Conservation (phyloP, 1,284 basidiomycete species). For the Cerioporus squamosus region DNA sequence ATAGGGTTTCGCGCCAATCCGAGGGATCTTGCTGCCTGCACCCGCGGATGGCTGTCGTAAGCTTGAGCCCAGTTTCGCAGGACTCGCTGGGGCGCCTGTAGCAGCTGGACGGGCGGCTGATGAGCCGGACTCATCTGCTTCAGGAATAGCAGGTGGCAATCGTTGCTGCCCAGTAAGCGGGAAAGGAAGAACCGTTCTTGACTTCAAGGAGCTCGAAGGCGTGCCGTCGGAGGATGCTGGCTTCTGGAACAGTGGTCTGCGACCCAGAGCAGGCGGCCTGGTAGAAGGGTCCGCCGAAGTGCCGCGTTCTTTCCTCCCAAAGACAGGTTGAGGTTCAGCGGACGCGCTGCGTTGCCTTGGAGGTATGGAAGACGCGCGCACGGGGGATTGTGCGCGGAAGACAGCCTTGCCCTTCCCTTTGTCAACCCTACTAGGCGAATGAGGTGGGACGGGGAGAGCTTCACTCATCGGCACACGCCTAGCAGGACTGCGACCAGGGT, state of each 20-base stretch:
- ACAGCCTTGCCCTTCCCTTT: slow-evolving; percentile 23
- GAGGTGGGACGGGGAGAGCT: slow-evolving; percentile 19
- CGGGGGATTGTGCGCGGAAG: slow-evolving; percentile 17
- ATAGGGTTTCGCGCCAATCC: slow-evolving; percentile 71
- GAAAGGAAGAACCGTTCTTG: slow-evolving; percentile 23
- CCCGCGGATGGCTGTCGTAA: slow-evolving; percentile 55
- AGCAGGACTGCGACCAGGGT: slow-evolving; percentile 56
- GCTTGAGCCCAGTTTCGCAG: slow-evolving; percentile 40
- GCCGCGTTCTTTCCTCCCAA: slow-evolving; percentile 33
- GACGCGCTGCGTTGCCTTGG: slow-evolving; percentile 37
- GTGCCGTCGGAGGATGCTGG: slow-evolving; percentile 20
- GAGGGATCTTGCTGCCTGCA: slow-evolving; percentile 67
- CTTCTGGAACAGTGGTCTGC: slow-evolving; percentile 17
- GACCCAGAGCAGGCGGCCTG: slow-evolving; percentile 5
- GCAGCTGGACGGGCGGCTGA: not conserved
- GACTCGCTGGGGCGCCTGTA: slow-evolving; percentile 3
- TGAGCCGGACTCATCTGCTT: slow-evolving; percentile 29
- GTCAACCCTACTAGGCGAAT: slow-evolving; percentile 13
- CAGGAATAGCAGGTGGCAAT: slow-evolving; percentile 28
- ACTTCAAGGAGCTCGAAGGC: slow-evolving; percentile 2
- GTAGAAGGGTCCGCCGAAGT: slow-evolving; percentile 32
- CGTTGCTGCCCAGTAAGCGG: slow-evolving; percentile 23
- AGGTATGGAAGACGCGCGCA: slow-evolving; percentile 11
- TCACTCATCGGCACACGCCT: slow-evolving; percentile 52
- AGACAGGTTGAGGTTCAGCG: slow-evolving; percentile 36